Evolutionary conservation across 768 basidiomycete genomes (phyloP).

Genomic region (Amanita exitialis): DNA sequence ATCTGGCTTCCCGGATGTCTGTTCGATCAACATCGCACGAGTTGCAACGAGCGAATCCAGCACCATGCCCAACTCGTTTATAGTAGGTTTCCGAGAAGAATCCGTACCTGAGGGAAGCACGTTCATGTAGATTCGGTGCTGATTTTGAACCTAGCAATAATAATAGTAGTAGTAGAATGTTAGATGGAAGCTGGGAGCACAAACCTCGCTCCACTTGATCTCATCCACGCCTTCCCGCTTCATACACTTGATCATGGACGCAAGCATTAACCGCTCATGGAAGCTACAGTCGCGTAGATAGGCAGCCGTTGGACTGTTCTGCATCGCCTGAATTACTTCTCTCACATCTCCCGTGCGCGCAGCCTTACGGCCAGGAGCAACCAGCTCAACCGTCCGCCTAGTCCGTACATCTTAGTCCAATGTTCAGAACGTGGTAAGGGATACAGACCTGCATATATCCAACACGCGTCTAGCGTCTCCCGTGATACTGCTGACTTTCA

Average conservation of each 20-base stretch:
- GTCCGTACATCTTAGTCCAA: constrained; percentile 5
- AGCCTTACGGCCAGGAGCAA: constrained; percentile 35
- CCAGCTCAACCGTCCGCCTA: constrained; percentile 80
- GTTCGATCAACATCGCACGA: constrained; percentile 64
- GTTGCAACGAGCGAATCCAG: constrained; percentile 71
- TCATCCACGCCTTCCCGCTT: constrained; percentile 81
- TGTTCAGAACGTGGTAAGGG: background rate
- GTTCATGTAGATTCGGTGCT: constrained; percentile 64
- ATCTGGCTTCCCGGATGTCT: constrained; percentile 40
- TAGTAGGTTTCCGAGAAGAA: constrained; percentile 45
- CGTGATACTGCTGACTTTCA: constrained; percentile 59
- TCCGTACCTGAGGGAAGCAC: constrained; percentile 52
- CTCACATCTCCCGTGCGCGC: constrained; percentile 66
- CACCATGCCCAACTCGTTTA: constrained; percentile 56
- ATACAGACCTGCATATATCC: constrained; percentile 76
- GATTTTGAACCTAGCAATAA: constrained; percentile 73
- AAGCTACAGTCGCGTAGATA: constrained; percentile 76
- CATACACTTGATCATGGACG: constrained; percentile 72
- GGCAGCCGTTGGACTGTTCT: constrained; percentile 82
- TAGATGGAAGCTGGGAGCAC: constrained; percentile 30
- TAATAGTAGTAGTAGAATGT: too few species aligned
- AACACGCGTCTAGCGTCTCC: constrained; percentile 85
- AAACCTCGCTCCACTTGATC: constrained; percentile 75
- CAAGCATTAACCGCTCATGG: constrained; percentile 84
- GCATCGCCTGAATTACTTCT: constrained; percentile 76